Evolutionary conservation across 495 filamentous ascomycete species (phyloP), one percentile per base, ranked within the genome.

Genomic region (Talaromyces stipitatus): DNA sequence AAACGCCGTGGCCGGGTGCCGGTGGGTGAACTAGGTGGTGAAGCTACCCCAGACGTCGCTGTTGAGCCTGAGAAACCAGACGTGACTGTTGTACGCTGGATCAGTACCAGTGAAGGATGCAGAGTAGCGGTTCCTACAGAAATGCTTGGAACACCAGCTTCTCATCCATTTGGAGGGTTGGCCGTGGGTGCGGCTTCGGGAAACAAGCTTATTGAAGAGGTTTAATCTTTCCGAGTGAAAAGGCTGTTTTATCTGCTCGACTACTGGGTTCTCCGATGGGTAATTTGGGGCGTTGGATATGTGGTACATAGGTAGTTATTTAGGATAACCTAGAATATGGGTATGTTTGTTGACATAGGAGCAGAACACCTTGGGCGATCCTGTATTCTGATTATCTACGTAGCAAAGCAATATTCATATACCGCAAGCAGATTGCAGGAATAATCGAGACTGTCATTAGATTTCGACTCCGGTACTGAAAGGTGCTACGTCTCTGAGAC

Each of bases 81-180:
- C 57, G 81, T 87, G 4, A 73, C 85, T 1, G 88, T 90, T 67
- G 80, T 90, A 12, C 79, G 95, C 57, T 96, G 89, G 87, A 75
- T 90, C 45, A 91, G 85, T 68, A 86, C 71, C 63, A 82, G 80
- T 50, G 72, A 83, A 22, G 90, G 91, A 9, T 88, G 74, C 61
- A 75, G 67, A 36, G 69, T 95, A 32, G 82, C 79, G 47, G 86
- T 97, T 33, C 94, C 95, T 3, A 83, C 86, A 11, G 90, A 94
- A 64, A 92, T 92, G 85, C 61, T 96, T 43, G 79, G 75, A 1
- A 83, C 78, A 6, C 85, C 89, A 3, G 80, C 79, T 4, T 90
- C 90, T 7, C 78, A 68, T 58, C 60, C 86, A 14, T 95, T 88
- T 67, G 72, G 69, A 43, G 60, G 54, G 27, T 62, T 64, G 27